Conservation (phyloP, 140 eudicot species). For the Flaveria floridana region DNA sequence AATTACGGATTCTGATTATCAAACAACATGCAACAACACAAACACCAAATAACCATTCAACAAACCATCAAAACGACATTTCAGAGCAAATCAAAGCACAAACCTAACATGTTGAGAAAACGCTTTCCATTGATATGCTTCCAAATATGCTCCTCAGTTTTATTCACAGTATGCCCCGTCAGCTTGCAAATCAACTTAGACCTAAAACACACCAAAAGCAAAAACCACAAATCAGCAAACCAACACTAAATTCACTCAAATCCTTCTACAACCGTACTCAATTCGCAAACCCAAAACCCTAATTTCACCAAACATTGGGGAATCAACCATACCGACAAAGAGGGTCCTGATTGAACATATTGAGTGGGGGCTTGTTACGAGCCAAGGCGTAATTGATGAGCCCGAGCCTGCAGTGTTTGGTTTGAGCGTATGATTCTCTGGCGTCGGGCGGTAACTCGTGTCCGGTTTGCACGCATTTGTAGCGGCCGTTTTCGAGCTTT, state of each 20-base stretch:
- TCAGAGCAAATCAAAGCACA: slow-evolving; percentile 15
- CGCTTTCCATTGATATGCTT: slow-evolving; percentile 90
- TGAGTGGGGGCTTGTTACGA: slow-evolving; percentile 77
- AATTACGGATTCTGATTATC: too few species aligned
- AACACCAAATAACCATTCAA: too few species aligned
- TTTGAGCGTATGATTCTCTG: slow-evolving; percentile 57
- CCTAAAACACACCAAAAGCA: slow-evolving; percentile 36
- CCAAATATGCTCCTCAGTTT: slow-evolving; percentile 95
- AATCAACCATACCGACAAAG: slow-evolving; percentile 47
- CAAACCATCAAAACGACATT: too few species aligned
- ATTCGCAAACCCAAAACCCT: slow-evolving; percentile 25
- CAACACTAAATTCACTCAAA: neutral
- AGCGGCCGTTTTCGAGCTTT: slow-evolving; percentile 75
- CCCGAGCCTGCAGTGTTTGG: slow-evolving; percentile 83
- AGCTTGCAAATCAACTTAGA: slow-evolving; percentile 79
- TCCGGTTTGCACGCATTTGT: slow-evolving; percentile 85
- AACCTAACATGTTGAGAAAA: slow-evolving; percentile 83
- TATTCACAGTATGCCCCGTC: slow-evolving; percentile 70
- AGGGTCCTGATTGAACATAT: slow-evolving; percentile 86
- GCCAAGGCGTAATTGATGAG: slow-evolving; percentile 77
- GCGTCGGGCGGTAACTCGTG: slow-evolving; percentile 75
- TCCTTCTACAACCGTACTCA: neutral
- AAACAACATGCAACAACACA: too few species aligned
- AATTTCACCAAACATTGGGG: neutral
- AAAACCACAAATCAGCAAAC: slow-evolving; percentile 7